These are phyloP conservation scores for Geotrichum cucujoidarum DNA, from an alignment of 1,139 yeast genomes.

Conservation along the genomic window DNA sequence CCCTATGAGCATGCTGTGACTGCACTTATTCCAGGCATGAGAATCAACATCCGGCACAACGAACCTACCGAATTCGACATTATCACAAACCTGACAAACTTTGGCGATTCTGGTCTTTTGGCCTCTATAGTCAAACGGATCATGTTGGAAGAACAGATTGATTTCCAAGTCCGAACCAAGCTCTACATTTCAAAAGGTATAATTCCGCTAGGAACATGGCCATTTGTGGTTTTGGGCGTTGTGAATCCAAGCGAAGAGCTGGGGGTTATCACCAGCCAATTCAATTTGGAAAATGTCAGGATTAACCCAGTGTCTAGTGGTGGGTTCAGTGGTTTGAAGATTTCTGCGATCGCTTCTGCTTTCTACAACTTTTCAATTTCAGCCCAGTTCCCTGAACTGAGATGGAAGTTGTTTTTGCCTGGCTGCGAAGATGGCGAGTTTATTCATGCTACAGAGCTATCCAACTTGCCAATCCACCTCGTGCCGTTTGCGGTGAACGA, in stretches of 20 bases:
- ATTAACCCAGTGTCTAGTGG: conserved; percentile 3
- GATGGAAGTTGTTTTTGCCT: conserved; percentile 26
- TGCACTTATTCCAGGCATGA: conserved; percentile 26
- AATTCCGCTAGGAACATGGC: conserved; percentile 20
- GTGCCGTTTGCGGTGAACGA: conserved; percentile 21
- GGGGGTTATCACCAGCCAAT: not conserved
- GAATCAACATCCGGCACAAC: conserved; percentile 20
- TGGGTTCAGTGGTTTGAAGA: conserved; percentile 17
- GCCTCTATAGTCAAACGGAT: conserved; percentile 24
- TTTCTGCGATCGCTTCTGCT: conserved; percentile 21
- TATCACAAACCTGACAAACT: conserved; percentile 26
- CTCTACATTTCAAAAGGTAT: conserved; percentile 24
- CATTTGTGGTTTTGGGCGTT: not conserved
- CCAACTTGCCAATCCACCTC: conserved; percentile 23
- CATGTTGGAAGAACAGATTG: conserved; percentile 23
- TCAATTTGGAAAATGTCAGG: not conserved
- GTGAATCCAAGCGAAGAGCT: conserved; percentile 2
- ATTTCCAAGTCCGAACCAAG: conserved; percentile 22
- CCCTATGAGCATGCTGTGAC: conserved; percentile 23
- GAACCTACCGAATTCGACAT: conserved; percentile 25
- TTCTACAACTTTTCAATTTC: conserved; percentile 21
- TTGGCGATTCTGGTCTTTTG: conserved; percentile 27
- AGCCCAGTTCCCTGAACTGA: conserved; percentile 19
- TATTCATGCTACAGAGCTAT: conserved; percentile 23
- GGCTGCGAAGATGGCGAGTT: conserved; percentile 24